These are phyloP conservation scores for Debaryomyces castellii DNA, from an alignment of 805 yeast genomes.

Conservation along the genomic window DNA sequence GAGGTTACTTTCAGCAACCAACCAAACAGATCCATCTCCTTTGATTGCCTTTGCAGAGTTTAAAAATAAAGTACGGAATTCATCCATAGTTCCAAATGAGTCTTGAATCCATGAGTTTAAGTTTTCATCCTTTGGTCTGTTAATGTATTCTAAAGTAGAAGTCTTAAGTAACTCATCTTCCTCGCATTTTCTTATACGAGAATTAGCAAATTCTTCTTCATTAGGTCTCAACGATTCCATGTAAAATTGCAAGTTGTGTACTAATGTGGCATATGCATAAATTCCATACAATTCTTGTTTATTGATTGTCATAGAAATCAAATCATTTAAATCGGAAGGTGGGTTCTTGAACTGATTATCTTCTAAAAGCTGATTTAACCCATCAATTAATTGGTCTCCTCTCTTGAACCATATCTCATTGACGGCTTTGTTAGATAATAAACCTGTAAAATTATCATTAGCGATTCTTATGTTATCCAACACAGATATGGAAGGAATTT, in stretches of 20 bases:
- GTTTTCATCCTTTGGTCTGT: slow-evolving; percentile 32
- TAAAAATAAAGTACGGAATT: slow-evolving; percentile 69
- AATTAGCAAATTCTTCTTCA: slow-evolving; percentile 15
- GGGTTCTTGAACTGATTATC: slow-evolving; percentile 25
- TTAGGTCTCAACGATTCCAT: slow-evolving; percentile 42
- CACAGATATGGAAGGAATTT: slow-evolving; percentile 30
- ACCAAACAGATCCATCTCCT: slow-evolving; percentile 92
- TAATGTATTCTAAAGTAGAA: slow-evolving; percentile 39
- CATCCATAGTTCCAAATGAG: slow-evolving; percentile 75
- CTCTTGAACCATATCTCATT: slow-evolving; percentile 39
- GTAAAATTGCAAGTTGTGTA: slow-evolving; percentile 50
- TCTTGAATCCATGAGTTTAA: slow-evolving; percentile 49
- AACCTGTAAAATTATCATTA: slow-evolving; percentile 31
- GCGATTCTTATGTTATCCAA: slow-evolving; percentile 29
- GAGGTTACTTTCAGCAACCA: slow-evolving; percentile 59
- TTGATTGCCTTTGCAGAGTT: slow-evolving; percentile 68
- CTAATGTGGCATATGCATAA: slow-evolving; percentile 44
- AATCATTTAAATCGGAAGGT: slow-evolving; percentile 26
- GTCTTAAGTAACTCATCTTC: slow-evolving; percentile 40
- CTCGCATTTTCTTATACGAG: slow-evolving; percentile 17
- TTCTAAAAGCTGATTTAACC: slow-evolving; percentile 32
- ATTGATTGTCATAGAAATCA: slow-evolving; percentile 42
- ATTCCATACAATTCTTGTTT: slow-evolving; percentile 45
- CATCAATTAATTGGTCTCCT: slow-evolving; percentile 33
- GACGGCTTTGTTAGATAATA: slow-evolving; percentile 31